These are phyloP conservation scores for Madurella mycetomatis DNA, from an alignment of 2,329 filamentous ascomycete species.

Conservation along the genomic window DNA sequence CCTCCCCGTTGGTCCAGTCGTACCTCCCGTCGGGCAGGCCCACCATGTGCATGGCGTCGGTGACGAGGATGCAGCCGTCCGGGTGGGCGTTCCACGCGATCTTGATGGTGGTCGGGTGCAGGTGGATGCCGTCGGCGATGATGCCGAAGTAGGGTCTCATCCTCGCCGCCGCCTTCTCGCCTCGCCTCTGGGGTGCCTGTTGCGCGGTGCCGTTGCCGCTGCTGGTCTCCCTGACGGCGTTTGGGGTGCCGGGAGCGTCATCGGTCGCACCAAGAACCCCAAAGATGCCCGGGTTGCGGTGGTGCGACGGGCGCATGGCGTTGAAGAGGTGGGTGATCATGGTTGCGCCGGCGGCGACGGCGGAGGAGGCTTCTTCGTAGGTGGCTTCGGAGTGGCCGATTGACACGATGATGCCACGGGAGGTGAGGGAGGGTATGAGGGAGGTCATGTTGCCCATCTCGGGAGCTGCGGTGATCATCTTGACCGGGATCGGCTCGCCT, in stretches of 20 bases:
- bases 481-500: slow-evolving; percentile 48
- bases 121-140: slow-evolving; percentile 85
- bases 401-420: slow-evolving; percentile 67
- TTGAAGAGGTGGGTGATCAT: slow-evolving; percentile 97
- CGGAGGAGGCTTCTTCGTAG: slow-evolving; percentile 72
- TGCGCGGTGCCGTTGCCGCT: neutral
- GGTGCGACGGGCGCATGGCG: slow-evolving; percentile 84
- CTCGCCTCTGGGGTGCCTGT: neutral
- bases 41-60: slow-evolving; percentile 85
- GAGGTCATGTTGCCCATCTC: slow-evolving; percentile 68
- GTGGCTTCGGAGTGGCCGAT: slow-evolving; percentile 85
- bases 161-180: slow-evolving; percentile 30
- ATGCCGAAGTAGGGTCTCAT: slow-evolving; percentile 89
- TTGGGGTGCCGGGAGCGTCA: slow-evolving; percentile 23
- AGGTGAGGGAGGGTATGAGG: slow-evolving; percentile 62
- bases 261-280: slow-evolving; percentile 71
- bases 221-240: neutral
- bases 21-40: slow-evolving; percentile 81
- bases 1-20: slow-evolving; percentile 73
- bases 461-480: slow-evolving; percentile 81
- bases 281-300: slow-evolving; percentile 87
- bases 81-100: slow-evolving; percentile 86
- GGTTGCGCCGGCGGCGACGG: slow-evolving; percentile 68
- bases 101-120: slow-evolving; percentile 83
- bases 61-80: slow-evolving; percentile 80